Conservation (phyloP, 2,329 filamentous ascomycete species). For the Aspergillus spinulosporus region DNA sequence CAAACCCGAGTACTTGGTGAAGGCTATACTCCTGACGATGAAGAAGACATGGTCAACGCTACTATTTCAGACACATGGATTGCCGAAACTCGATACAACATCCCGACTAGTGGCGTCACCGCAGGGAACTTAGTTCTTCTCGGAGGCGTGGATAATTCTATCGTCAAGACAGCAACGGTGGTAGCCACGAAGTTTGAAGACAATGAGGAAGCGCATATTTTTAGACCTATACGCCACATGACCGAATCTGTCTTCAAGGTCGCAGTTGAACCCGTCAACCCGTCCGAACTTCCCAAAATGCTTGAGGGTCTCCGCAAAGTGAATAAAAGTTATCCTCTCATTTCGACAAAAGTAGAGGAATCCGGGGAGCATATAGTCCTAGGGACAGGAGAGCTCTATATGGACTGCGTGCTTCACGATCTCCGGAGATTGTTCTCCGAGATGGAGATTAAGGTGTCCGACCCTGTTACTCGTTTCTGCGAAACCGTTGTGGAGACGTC, state of each 20-base stretch:
- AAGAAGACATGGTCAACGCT: slow-evolving; percentile 92
- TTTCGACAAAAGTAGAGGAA: slow-evolving; percentile 96
- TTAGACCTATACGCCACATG: slow-evolving; percentile 88
- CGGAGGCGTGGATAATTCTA: slow-evolving; percentile 92
- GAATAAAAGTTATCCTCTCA: slow-evolving; percentile 95
- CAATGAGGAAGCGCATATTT: slow-evolving; percentile 91
- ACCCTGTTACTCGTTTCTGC: slow-evolving; percentile 95
- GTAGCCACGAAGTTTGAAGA: slow-evolving; percentile 77
- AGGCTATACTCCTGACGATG: slow-evolving; percentile 92
- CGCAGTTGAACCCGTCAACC: slow-evolving; percentile 96
- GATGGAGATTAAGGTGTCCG: slow-evolving; percentile 99
- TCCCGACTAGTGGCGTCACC: slow-evolving; percentile 86
- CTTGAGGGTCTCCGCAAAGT: slow-evolving; percentile 93
- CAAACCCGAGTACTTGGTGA: slow-evolving; percentile 91
- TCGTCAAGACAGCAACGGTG: slow-evolving; percentile 94
- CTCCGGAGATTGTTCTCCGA: slow-evolving; percentile 90
- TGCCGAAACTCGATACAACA: slow-evolving; percentile 87
- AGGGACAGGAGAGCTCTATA: slow-evolving; percentile 97
- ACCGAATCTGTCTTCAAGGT: slow-evolving; percentile 98
- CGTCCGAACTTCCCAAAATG: slow-evolving; percentile 98
- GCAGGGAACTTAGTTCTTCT: slow-evolving; percentile 93
- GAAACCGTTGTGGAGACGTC: slow-evolving; percentile 98
- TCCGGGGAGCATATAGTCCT: slow-evolving; percentile 94
- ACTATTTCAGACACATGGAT: slow-evolving; percentile 87
- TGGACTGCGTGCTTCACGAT: slow-evolving; percentile 98